These are phyloP conservation scores for Cryphonectria radicalis DNA, from an alignment of 2,329 filamentous ascomycete genomes.

Conservation along the genomic window DNA sequence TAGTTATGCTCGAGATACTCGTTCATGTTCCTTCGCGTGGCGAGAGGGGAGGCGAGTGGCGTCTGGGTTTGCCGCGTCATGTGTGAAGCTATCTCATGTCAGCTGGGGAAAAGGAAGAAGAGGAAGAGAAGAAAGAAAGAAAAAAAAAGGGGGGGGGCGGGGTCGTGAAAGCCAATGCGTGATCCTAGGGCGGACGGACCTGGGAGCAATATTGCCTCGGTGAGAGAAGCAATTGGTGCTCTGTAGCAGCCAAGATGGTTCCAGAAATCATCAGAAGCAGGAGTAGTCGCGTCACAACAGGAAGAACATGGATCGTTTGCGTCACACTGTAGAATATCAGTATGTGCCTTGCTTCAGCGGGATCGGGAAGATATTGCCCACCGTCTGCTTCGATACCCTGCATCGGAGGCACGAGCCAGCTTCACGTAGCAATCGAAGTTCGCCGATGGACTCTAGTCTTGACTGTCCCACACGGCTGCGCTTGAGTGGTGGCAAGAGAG, in stretches of 20 bases:
- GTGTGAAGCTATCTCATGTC: conserved; percentile 44
- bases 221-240: conserved; percentile 50
- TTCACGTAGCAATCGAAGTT: conserved; percentile 55
- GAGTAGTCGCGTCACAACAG: conserved; percentile 46
- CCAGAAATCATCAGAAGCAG: conserved; percentile 52
- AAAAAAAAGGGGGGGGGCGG: too few relatives aligned
- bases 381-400: conserved; percentile 50
- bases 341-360: conserved; percentile 30
- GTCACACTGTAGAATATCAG: conserved; percentile 51
- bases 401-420: conserved; percentile 57
- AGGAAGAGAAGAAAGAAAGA: neutral
- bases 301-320: conserved; percentile 52
- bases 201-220: conserved; percentile 53
- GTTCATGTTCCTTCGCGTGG: conserved; percentile 55
- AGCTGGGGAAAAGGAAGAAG: conserved; percentile 13
- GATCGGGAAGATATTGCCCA: conserved; percentile 38
- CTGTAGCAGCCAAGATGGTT: conserved; percentile 55
- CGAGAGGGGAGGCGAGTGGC: conserved; percentile 54
- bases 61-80: conserved; percentile 56
- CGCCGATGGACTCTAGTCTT: conserved; percentile 60
- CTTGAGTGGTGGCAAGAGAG: conserved; percentile 59
- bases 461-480: conserved; percentile 56
- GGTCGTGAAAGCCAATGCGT: neutral
- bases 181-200: conserved; percentile 41
- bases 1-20: conserved; percentile 55